phyloP scores from a whole-genome alignment of 768 basidiomycete genomes.

The Kwoniella sp. region DNA sequence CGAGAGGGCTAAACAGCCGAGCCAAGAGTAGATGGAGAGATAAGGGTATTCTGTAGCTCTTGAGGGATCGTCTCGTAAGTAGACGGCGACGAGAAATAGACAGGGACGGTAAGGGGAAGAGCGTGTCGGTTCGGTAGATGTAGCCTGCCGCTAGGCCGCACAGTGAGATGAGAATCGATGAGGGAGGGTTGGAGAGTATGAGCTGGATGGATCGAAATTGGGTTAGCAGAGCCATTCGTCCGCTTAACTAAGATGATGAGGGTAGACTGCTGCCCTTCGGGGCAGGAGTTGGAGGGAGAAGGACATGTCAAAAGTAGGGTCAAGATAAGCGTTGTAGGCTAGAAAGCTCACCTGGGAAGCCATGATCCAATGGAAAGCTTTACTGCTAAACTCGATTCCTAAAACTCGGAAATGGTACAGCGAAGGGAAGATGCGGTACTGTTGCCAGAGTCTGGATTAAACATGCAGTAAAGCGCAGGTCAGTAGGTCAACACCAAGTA shows the following conservation, averaged over 20 bases:
- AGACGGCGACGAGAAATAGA: slow-evolving; percentile 32
- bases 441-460: slow-evolving; percentile 69
- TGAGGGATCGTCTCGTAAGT: slow-evolving; percentile 52
- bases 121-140: slow-evolving; percentile 79
- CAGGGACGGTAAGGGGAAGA: slow-evolving; percentile 61
- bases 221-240: too few species aligned
- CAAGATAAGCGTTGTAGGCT: too few species aligned
- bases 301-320: too few species aligned
- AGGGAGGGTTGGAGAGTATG: slow-evolving; percentile 67
- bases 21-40: slow-evolving; percentile 63
- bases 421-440: slow-evolving; percentile 73
- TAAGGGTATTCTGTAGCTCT: slow-evolving; percentile 74
- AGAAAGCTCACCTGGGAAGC: slow-evolving; percentile 70
- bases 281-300: too few species aligned
- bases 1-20: slow-evolving; percentile 66
- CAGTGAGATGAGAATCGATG: slow-evolving; percentile 65
- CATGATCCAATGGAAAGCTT: slow-evolving; percentile 70
- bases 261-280: too few species aligned
- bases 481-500: not conserved
- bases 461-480: slow-evolving; percentile 31
- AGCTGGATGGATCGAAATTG: too few species aligned
- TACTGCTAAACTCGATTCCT: slow-evolving; percentile 73
- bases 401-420: slow-evolving; percentile 76
- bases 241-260: too few species aligned
- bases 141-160: slow-evolving; percentile 72